Evolutionary conservation across 2,329 filamentous ascomycete genomes (phyloP).

Genomic region (Colletotrichum eremochloae): DNA sequence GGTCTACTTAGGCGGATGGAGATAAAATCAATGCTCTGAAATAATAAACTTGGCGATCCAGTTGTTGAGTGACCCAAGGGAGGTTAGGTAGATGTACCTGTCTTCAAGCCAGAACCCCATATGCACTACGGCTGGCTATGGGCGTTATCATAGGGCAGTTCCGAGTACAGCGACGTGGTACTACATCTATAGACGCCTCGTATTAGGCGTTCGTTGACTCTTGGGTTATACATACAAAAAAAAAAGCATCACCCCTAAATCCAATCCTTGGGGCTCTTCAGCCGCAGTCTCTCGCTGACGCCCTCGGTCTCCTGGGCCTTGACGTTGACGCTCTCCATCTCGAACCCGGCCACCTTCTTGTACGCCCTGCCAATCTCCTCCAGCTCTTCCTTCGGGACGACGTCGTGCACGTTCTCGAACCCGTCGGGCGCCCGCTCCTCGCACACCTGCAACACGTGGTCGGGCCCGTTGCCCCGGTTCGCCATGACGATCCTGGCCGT

Average conservation of each 20-base stretch:
- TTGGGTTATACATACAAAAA: too few species aligned
- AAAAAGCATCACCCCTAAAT: background rate
- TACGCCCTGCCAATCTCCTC: slow-evolving; percentile 25
- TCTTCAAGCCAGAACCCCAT: background rate
- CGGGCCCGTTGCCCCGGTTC: slow-evolving; percentile 27
- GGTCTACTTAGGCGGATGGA: background rate
- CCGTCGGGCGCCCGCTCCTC: slow-evolving; percentile 29
- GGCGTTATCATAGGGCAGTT: background rate
- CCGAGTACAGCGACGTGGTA: background rate
- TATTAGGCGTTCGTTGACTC: accelerated
- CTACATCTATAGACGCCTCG: background rate
- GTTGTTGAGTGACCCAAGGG: background rate
- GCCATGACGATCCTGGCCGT: slow-evolving; percentile 26
- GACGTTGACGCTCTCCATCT: slow-evolving; percentile 28
- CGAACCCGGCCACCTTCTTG: slow-evolving; percentile 31
- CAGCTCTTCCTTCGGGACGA: slow-evolving; percentile 25
- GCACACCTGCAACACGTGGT: slow-evolving; percentile 29
- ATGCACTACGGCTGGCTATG: background rate
- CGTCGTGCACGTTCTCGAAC: slow-evolving; percentile 21
- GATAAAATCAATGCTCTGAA: background rate
- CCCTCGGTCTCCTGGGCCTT: slow-evolving; percentile 21
- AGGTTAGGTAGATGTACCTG: background rate
- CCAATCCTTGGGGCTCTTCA: slow-evolving; percentile 19
- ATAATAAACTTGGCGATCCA: background rate
- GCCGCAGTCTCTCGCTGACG: slow-evolving; percentile 8